A percentile compares a stretch with the other conserved stretches of the same genome.
Evolutionary conservation across 192 early-diverging fungal species (phyloP).

Genomic region (Umbelopsis isabellina): DNA sequence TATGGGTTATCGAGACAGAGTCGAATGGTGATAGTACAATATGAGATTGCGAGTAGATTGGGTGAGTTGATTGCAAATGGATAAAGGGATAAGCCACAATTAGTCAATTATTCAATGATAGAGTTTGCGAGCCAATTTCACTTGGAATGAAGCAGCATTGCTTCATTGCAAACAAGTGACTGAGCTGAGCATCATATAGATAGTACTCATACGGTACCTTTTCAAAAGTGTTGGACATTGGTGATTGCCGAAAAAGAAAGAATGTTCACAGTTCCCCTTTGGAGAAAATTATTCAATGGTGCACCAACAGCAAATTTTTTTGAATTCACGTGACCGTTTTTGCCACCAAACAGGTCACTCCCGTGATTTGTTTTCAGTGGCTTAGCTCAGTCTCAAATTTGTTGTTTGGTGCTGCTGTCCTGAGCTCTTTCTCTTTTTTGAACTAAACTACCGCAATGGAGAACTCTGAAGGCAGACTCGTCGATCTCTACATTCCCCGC

Average conservation of each 20-base stretch:
- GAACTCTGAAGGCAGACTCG: conserved; percentile 47
- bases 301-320: conserved; percentile 17
- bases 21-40: not conserved
- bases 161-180: not conserved
- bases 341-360: not conserved
- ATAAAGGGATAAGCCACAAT: conserved; percentile 10
- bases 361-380: not conserved
- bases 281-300: conserved; percentile 7
- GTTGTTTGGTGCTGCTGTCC: conserved; percentile 2
- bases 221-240: conserved; percentile 24
- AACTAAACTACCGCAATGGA: conserved; percentile 38
- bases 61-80: not conserved
- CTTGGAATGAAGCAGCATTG: not conserved
- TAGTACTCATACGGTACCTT: conserved; percentile 17
- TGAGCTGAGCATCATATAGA: not conserved
- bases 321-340: conserved; percentile 10
- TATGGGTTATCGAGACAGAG: not conserved
- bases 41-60: not conserved
- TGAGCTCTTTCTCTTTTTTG: conserved; percentile 26
- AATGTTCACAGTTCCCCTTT: conserved; percentile 19
- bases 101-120: not conserved
- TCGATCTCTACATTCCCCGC: conserved; percentile 94
- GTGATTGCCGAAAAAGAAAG: conserved; percentile 25
- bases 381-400: conserved; percentile 18
- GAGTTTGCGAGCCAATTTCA: not conserved